Evolutionary conservation across 345 rosid genomes (phyloP), one percentile per base, ranked within the genome.

Genomic region (Arabidopsis suecica): DNA sequence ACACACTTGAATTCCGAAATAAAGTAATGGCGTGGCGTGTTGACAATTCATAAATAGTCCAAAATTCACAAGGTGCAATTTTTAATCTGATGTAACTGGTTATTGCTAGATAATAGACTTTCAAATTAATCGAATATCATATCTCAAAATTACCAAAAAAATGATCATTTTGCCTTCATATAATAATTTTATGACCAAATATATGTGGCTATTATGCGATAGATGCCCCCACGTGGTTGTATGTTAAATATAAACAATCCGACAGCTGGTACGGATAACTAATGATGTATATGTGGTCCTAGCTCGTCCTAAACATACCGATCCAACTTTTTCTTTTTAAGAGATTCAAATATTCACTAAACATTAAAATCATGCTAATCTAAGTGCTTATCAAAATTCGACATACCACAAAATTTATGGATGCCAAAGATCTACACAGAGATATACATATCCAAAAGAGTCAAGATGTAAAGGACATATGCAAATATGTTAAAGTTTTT

Each of bases 261-360:
- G 47, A 73, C 77, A 73, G 70, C 77, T 73, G 45, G 63, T 73
- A 54, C 77, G 70, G 63, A 63, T 13, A 53, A 64, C 47, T 44
- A 64, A 42, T 64, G 69, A 51, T 51, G 69, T 18, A 33, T 45
- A 56, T 10, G 61, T 71, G 53, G 76, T 72, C 76, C 76, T 23
- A 23, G 25, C 25, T 62, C 37, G 9, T 58, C 44, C 55, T 7
- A 42, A 32, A 20, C 10, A 51, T 28, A 44, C 48, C n/a, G 28
- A 16, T 63, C 37, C 69, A 16, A 44, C 3, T 6, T 22, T 3
- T 13, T 44, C 5, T 13, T 10, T 61, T 28, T 6, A 5, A 54
- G 34, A 53, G 14, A 57, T n/a, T 20, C 2, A 4, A 9, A 36
- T 36, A 59, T 16, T 23, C 25, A 16, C 2, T 16, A n/a, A 36